Evolutionary conservation across 2,329 filamentous ascomycete species (phyloP).

Genomic region (Dryadomyces quercus-mongolicae): DNA sequence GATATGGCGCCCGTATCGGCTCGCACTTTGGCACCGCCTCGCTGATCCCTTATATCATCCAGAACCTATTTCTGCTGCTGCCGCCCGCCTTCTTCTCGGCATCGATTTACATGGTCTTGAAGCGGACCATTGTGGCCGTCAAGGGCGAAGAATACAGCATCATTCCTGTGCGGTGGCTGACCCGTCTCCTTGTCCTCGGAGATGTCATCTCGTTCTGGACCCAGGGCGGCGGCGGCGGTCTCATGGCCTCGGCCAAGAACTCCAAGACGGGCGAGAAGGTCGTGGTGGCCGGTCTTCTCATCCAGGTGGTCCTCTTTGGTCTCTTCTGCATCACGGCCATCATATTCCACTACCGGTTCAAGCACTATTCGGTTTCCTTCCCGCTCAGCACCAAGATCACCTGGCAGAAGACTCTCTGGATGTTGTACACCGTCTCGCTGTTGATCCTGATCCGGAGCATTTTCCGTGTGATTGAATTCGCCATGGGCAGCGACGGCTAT

Average conservation of each 20-base stretch:
- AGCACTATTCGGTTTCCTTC: not conserved
- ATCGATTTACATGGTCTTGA: slow-evolving; percentile 38
- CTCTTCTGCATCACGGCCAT: slow-evolving; percentile 38
- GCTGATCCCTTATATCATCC: slow-evolving; percentile 26
- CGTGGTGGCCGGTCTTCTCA: slow-evolving; percentile 41
- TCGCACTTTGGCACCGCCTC: slow-evolving; percentile 18
- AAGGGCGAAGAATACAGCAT: slow-evolving; percentile 19
- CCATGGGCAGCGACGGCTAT: slow-evolving; percentile 18
- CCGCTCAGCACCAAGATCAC: not conserved
- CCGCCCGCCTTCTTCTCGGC: slow-evolving; percentile 36
- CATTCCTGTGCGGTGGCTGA: slow-evolving; percentile 28
- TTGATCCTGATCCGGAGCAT: slow-evolving; percentile 26
- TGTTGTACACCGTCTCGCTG: slow-evolving; percentile 12
- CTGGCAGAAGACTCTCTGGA: slow-evolving; percentile 15
- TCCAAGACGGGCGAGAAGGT: slow-evolving; percentile 32
- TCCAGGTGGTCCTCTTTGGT: slow-evolving; percentile 46
- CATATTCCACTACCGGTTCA: slow-evolving; percentile 32
- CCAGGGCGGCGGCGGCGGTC: slow-evolving; percentile 29
- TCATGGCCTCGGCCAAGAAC: not conserved
- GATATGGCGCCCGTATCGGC: slow-evolving; percentile 9
- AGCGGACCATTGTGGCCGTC: slow-evolving; percentile 27
- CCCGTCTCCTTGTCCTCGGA: slow-evolving; percentile 40
- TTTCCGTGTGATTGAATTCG: slow-evolving; percentile 27
- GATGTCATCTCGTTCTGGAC: slow-evolving; percentile 40
- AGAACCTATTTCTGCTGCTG: slow-evolving; percentile 31